Evolutionary conservation across 2,329 filamentous ascomycete genomes (phyloP).

Genomic region (Coleophoma cylindrospora): DNA sequence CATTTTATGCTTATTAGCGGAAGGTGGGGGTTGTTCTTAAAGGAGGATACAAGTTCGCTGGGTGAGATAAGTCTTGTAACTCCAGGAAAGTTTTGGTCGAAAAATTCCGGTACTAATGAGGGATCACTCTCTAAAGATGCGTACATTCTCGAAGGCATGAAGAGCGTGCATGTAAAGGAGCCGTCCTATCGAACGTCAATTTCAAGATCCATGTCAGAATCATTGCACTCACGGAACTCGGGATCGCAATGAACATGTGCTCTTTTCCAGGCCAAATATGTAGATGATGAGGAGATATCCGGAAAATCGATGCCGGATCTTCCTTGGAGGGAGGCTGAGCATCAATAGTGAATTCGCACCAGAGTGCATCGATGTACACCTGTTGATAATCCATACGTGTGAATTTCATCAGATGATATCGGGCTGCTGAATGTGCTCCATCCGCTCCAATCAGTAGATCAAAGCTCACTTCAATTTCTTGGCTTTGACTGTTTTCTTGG

Average conservation of each 20-base stretch:
- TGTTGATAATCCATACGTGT: conserved; percentile 87
- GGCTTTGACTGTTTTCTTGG: conserved; percentile 11
- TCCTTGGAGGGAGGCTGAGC: conserved; percentile 33
- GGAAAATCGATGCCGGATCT: conserved; percentile 48
- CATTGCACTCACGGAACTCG: conserved; percentile 37
- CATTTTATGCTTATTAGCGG: conserved; percentile 94
- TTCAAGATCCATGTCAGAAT: no score
- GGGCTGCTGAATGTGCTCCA: conserved; percentile 85
- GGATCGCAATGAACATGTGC: conserved; percentile 98
- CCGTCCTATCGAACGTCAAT: conserved; percentile 56
- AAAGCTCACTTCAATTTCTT: conserved; percentile 79
- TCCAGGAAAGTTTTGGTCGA: conserved; percentile 80
- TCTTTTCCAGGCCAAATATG: conserved; percentile 95
- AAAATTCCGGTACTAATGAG: conserved; percentile 62
- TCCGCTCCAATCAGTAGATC: conserved; percentile 94
- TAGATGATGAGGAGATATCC: conserved; percentile 85
- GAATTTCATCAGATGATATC: conserved; percentile 96
- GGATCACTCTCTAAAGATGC: conserved; percentile 59
- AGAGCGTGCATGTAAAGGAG: conserved; percentile 92
- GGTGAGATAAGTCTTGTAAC: conserved; percentile 69
- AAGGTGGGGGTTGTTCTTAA: conserved; percentile 78
- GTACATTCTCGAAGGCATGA: conserved; percentile 71
- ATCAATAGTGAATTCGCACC: conserved; percentile 90
- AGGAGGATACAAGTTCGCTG: conserved; percentile 66
- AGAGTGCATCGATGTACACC: conserved; percentile 91